Percentiles rank a stretch among this genome's conserved stretches.
phyloP scores from a whole-genome alignment of 306 rosid genomes.

The Sindora glabra region DNA sequence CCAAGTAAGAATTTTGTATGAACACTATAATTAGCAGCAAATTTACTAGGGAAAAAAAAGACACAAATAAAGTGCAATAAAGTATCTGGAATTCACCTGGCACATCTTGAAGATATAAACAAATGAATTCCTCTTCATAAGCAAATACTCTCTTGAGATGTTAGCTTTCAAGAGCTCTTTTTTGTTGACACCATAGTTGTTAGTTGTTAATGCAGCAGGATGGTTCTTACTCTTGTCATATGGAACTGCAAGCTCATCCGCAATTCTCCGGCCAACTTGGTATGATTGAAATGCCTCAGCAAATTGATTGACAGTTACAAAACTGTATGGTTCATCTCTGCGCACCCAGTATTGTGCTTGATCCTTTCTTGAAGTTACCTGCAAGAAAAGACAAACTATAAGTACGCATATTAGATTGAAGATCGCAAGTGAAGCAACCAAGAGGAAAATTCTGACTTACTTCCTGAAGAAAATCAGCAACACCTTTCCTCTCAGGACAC shows the following conservation, averaged over 20 bases:
- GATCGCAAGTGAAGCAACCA: neutral
- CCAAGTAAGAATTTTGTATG: neutral
- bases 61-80: neutral
- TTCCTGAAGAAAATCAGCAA: constrained; percentile 57
- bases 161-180: constrained; percentile 42
- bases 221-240: constrained; percentile 42
- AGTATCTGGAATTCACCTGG: constrained; percentile 22
- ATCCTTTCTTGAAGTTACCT: constrained; percentile 57
- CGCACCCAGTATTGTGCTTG: constrained; percentile 48
- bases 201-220: constrained; percentile 45
- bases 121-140: constrained; percentile 49
- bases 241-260: constrained; percentile 34
- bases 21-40: neutral
- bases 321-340: constrained; percentile 27
- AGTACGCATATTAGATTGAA: neutral
- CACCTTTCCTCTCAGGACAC: constrained; percentile 53
- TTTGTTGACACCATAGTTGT: constrained; percentile 34
- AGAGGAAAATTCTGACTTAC: constrained; percentile 17
- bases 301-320: constrained; percentile 36
- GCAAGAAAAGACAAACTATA: neutral
- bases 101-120: constrained; percentile 32
- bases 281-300: constrained; percentile 42
- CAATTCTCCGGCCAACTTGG: constrained; percentile 25
- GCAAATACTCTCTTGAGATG: constrained; percentile 42
- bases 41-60: neutral